Base-by-base conservation (phyloP, 2,329 filamentous ascomycete species). In the Macrophomina tecta region DNA sequence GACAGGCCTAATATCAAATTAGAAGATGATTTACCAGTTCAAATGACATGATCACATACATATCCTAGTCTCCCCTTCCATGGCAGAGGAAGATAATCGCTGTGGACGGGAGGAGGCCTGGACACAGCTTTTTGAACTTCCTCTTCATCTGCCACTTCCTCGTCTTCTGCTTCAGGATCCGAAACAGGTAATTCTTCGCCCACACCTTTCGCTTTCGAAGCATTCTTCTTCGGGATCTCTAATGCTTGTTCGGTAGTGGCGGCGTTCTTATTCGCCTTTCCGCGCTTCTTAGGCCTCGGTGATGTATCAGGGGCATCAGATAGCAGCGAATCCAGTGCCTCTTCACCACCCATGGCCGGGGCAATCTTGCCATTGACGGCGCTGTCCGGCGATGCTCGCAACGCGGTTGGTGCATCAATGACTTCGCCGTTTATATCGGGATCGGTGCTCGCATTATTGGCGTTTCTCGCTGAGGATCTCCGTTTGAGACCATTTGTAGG, bases 21-120 rank as follows among this genome's bases (percentile, higher is more conserved):
- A 64, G 32, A 48, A 4, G 12, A 30, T 8, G 9, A n/a, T n/a
- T 58, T 16, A 53, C 52, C 6, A 18, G 8, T 6, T 4, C 23
- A 16, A 3, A 23, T 23, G 1, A 12, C 46, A 46, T n/a, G 42
- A 69, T 64, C 68, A 79, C 89, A 81, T 78, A 94, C 93, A 85
- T 97, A 97, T 67, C 94, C 94, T 69, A 97, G 77, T 34, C 94
- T 86, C 0, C 94, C 94, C 79, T 90, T 93, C 94, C 94, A 97
- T 0, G 94, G 94, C 28, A 97, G 78, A 30, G 94, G 94, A 23
- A 97, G 83, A 73, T 90, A 92, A 70, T 87, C 87, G 74, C 93
- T 97, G 73, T 97, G 91, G 16, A 97, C 88, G 0, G 93, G 87
- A 6, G 93, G 92, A 12, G 90, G 86, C 65, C 92, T 83, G 8